Base-by-base conservation (phyloP, 1,284 basidiomycete genomes). In the Lentinula novae-zelandiae region DNA sequence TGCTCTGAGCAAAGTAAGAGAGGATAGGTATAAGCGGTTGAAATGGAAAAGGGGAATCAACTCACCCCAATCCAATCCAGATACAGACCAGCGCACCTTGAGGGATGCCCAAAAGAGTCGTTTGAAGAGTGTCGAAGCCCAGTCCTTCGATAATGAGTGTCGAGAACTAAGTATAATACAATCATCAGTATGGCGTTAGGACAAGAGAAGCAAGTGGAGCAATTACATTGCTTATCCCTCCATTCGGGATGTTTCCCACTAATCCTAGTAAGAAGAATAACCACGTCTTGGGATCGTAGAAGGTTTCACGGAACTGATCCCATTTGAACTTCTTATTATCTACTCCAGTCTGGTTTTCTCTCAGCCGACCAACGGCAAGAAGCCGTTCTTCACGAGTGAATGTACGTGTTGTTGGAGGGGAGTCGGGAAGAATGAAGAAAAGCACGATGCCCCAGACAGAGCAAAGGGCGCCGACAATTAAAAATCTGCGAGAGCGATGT, bases 81-180 rank as follows among this genome's bases (percentile, higher is more conserved):
- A 66, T 61, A 36, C 62, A 62, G 10, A 69, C 62, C 5, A 67
- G 44, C 15, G 58, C 64, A 9, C 67, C 77, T 53, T 71, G 68
- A 33, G 76, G 72, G 52, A 73, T 73, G 51, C 73, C 64, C 3
- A 78, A 69, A 0, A 79, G 69, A 0, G 75, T 71, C 1, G 77
- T 78, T 60, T 77, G 71, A 5, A 73, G 64, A 2, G 68, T 69
- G 15, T 69, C 68, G 66, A 76, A 79, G 8, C 76, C 76, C 57
- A 78, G 69, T 8, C 70, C 69, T 39, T 70, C 70, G 64, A 76
- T 74, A 60, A 78, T 77, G 31, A 76, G 66, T 2, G 68, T 69
- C 13, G 62, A 63, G 53, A 67, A 68, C 61, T 66, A 54, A 8
- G n/a, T 52, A 4, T 40, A 8, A 39, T 27, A 12, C 17, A 13